Conservation (phyloP, 106 monocot species). For the Acorus gramineus region DNA sequence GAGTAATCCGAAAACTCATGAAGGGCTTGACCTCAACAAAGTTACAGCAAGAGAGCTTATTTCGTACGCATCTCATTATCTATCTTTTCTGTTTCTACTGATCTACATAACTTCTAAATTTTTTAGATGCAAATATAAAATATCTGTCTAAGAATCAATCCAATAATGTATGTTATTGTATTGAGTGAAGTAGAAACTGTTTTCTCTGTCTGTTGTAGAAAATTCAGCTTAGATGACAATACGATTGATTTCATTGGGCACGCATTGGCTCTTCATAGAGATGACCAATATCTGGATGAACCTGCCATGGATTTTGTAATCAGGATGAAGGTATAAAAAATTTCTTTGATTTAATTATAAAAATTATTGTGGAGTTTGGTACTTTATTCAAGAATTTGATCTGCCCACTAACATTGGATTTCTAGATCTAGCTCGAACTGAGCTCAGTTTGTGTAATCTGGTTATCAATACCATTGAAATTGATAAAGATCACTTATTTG, state of each 20-base stretch:
- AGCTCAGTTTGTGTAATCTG: too few relatives aligned
- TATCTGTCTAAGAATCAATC: background rate
- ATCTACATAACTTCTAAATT: background rate
- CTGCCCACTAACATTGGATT: too few relatives aligned
- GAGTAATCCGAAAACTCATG: slow-evolving; percentile 77
- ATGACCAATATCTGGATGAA: slow-evolving; percentile 65
- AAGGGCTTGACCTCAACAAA: slow-evolving; percentile 66
- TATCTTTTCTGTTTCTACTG: background rate
- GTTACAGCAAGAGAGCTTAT: slow-evolving; percentile 68
- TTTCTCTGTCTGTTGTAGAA: slow-evolving; percentile 25
- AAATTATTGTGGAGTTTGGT: too few relatives aligned
- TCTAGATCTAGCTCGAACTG: too few relatives aligned
- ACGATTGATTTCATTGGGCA: slow-evolving; percentile 83
- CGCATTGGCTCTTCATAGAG: slow-evolving; percentile 71
- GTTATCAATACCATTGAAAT: too few relatives aligned
- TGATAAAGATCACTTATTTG: too few relatives aligned
- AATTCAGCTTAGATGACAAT: slow-evolving; percentile 75
- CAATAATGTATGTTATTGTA: too few relatives aligned
- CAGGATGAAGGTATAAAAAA: slow-evolving; percentile 46
- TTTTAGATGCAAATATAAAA: background rate
- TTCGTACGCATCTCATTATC: slow-evolving; percentile 25
- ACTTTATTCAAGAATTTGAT: too few relatives aligned
- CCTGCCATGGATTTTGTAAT: slow-evolving; percentile 69
- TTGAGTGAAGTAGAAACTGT: too few relatives aligned
- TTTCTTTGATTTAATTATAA: too few relatives aligned